Conservation (phyloP, 345 rosid genomes). For the Cochlearia excelsa region DNA sequence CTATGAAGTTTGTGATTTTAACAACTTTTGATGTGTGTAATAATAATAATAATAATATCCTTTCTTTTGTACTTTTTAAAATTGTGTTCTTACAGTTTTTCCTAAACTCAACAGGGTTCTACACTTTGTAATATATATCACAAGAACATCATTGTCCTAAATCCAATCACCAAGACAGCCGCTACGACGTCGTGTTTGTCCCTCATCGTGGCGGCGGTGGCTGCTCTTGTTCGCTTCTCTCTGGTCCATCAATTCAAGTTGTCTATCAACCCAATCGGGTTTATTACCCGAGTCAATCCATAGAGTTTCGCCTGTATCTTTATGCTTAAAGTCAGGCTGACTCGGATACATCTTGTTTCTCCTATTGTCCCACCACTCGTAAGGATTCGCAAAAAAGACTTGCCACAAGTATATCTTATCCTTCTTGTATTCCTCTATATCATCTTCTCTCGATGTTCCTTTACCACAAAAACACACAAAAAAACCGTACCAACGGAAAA, state of each 20-base stretch:
- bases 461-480: slow-evolving; percentile 21
- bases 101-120: no score
- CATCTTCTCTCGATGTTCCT: slow-evolving; percentile 9
- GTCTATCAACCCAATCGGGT: slow-evolving; percentile 69
- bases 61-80: no score
- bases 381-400: slow-evolving; percentile 57
- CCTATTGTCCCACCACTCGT: slow-evolving; percentile 89
- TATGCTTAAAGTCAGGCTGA: slow-evolving; percentile 75
- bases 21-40: slow-evolving; percentile 23
- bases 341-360: slow-evolving; percentile 43
- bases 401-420: slow-evolving; percentile 62
- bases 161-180: slow-evolving; percentile 43
- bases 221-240: slow-evolving; percentile 35
- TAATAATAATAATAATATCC: slow-evolving; percentile 1
- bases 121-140: background rate
- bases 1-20: background rate
- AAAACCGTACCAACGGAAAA: background rate
- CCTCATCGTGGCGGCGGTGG: slow-evolving; percentile 18
- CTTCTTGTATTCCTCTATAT: slow-evolving; percentile 19
- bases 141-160: slow-evolving; percentile 33
- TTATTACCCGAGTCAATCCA: slow-evolving; percentile 47
- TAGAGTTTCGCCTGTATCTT: slow-evolving; percentile 63
- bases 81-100: no score
- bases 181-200: slow-evolving; percentile 20
- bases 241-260: slow-evolving; percentile 55